Conservation (phyloP, 2,329 filamentous ascomycete species). For the Tolypocladium tropicale region DNA sequence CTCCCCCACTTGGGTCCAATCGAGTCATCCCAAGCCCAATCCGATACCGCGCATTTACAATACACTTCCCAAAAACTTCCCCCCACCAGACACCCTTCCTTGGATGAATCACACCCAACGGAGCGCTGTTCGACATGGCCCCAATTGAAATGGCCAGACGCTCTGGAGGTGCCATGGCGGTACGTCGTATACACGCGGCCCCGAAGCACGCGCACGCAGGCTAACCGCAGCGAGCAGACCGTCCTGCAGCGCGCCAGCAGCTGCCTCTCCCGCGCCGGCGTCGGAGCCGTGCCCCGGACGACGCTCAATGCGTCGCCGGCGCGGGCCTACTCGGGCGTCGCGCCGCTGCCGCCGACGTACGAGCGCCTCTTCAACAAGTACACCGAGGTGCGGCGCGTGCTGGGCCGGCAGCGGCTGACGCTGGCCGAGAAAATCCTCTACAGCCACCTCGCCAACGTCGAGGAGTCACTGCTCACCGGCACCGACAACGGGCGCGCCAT, state of each 20-base stretch:
- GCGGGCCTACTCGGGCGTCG: constrained; percentile 27
- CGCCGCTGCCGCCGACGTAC: constrained; percentile 59
- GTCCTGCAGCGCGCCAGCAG: constrained; percentile 20
- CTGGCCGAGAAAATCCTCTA: constrained; percentile 98
- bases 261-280: constrained; percentile 19
- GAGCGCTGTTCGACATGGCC: constrained; percentile 29
- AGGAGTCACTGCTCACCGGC: constrained; percentile 74
- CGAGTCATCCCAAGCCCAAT: constrained; percentile 17
- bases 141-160: constrained; percentile 40
- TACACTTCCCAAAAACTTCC: constrained; percentile 15
- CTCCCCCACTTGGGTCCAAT: not conserved
- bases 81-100: not conserved
- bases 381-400: constrained; percentile 60
- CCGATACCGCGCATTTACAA: constrained; percentile 23
- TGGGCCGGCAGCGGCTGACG: constrained; percentile 61
- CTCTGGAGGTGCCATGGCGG: constrained; percentile 36
- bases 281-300: constrained; percentile 3
- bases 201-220: too few relatives aligned
- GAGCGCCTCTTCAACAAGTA: constrained; percentile 71
- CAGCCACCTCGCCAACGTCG: constrained; percentile 81
- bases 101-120: not conserved
- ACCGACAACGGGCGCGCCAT: constrained; percentile 79
- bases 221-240: constrained; percentile 18
- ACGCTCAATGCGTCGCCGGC: constrained; percentile 13
- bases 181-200: constrained; percentile 14